phyloP scores from a whole-genome alignment of 176 grass and related monocot genomes.

The Zizania latifolia region DNA sequence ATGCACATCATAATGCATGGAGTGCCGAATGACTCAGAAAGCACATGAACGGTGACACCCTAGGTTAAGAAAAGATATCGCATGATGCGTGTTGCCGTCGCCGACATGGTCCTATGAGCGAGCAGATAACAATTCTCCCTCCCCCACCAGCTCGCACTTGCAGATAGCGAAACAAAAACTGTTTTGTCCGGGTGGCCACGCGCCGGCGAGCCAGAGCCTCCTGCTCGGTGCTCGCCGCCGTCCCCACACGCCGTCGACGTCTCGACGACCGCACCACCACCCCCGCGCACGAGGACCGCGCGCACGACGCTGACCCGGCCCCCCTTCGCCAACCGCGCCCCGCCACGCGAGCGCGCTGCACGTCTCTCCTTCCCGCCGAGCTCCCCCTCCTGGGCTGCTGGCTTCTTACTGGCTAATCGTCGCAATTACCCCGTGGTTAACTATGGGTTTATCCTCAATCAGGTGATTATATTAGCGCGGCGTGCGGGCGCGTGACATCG shows the following conservation, averaged over 20 bases:
- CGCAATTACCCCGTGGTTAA: background rate
- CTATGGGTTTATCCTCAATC: background rate
- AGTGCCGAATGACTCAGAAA: background rate
- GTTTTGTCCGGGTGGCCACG: slow-evolving; percentile 7
- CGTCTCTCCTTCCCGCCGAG: too few relatives aligned
- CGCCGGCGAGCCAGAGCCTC: background rate
- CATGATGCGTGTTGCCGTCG: background rate
- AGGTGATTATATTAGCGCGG: background rate
- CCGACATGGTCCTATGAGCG: background rate
- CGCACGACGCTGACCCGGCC: slow-evolving; percentile 13
- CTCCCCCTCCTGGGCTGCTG: too few relatives aligned
- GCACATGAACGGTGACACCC: background rate
- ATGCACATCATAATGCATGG: background rate
- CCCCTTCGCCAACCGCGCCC: background rate
- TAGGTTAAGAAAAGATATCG: background rate
- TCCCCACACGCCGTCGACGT: background rate
- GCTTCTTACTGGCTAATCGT: background rate
- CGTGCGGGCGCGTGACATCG: background rate
- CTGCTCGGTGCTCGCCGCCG: background rate
- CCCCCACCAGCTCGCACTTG: too few relatives aligned
- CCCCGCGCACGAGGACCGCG: slow-evolving; percentile 1
- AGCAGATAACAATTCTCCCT: background rate
- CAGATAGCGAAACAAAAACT: background rate
- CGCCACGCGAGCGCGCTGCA: too few relatives aligned
- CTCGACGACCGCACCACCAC: slow-evolving; percentile 5